Evolutionary conservation across 805 yeast species (phyloP).

Genomic region (Wickerhamomyces canadensis): DNA sequence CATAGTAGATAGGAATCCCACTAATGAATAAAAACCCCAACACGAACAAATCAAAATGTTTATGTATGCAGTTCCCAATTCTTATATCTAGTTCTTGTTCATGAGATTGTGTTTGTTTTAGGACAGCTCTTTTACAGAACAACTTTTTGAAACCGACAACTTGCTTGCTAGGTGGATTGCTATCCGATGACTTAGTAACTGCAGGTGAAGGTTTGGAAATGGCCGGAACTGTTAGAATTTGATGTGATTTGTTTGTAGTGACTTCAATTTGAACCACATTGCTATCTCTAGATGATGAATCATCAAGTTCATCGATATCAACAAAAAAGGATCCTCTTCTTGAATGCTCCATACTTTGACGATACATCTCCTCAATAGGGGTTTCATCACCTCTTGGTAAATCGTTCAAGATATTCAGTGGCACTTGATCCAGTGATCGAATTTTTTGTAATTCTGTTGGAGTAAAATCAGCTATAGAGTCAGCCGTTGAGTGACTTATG

Average conservation of each 20-base stretch:
- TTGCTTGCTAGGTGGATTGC: too few relatives aligned
- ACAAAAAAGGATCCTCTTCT: background rate
- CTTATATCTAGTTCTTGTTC: conserved; percentile 17
- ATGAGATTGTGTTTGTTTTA: conserved; percentile 10
- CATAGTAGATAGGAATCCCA: conserved; percentile 58
- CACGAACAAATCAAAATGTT: conserved; percentile 51
- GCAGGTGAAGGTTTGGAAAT: conserved; percentile 15
- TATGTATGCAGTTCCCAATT: conserved; percentile 33
- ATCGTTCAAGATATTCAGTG: conserved; percentile 1
- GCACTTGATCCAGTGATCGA: conserved; percentile 1
- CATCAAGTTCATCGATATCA: background rate
- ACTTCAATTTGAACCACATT: conserved; percentile 1
- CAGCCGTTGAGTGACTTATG: too few relatives aligned
- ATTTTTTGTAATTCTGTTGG: background rate
- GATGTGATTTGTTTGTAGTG: conserved; percentile 2
- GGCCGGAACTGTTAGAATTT: conserved; percentile 2
- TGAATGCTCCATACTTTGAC: conserved; percentile 11
- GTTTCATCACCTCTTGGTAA: conserved; percentile 21
- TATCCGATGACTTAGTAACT: too few relatives aligned
- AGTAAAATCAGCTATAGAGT: too few relatives aligned
- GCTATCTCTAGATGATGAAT: background rate
- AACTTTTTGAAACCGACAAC: too few relatives aligned
- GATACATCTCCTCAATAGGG: conserved; percentile 15
- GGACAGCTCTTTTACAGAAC: conserved; percentile 16
- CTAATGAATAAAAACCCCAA: conserved; percentile 42